A percentile compares a stretch with the other conserved stretches of the same genome.
Evolutionary conservation across 805 yeast genomes (phyloP).

Genomic region (Yamadazyma takamatsuzukensis): DNA sequence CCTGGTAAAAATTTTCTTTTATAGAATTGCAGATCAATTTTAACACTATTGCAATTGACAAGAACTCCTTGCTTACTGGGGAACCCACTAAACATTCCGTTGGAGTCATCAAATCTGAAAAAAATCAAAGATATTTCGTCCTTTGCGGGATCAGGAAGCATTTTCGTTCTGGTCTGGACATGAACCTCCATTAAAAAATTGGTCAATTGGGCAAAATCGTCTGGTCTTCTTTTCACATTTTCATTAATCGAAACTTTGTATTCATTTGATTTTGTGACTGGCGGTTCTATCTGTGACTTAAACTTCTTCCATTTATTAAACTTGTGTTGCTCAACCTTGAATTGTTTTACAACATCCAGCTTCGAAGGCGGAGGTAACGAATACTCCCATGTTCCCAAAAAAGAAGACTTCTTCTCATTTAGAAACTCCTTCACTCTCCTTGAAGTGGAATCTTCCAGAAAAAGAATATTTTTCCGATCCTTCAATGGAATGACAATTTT

Average conservation of each 20-base stretch:
- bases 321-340: constrained; percentile 13
- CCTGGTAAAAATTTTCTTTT: constrained; percentile 4
- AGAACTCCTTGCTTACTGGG: constrained; percentile 15
- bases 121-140: constrained; percentile 61
- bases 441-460: neutral
- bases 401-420: neutral
- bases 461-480: neutral
- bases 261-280: constrained; percentile 37
- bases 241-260: constrained; percentile 33
- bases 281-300: constrained; percentile 51
- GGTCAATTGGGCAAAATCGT: constrained; percentile 46
- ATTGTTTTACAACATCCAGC: constrained; percentile 34
- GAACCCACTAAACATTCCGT: constrained; percentile 13
- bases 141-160: constrained; percentile 58
- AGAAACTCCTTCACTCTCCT: neutral
- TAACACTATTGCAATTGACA: too few species aligned
- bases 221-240: constrained; percentile 32
- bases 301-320: constrained; percentile 14
- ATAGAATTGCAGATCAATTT: too few species aligned
- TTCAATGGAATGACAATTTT: constrained; percentile 44
- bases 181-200: constrained; percentile 69
- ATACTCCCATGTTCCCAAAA: constrained; percentile 56
- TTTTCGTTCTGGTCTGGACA: constrained; percentile 47
- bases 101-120: constrained; percentile 54
- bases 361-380: constrained; percentile 46